These are phyloP conservation scores for Salix viminalis DNA, from an alignment of 345 rosid genomes.

Conservation along the genomic window DNA sequence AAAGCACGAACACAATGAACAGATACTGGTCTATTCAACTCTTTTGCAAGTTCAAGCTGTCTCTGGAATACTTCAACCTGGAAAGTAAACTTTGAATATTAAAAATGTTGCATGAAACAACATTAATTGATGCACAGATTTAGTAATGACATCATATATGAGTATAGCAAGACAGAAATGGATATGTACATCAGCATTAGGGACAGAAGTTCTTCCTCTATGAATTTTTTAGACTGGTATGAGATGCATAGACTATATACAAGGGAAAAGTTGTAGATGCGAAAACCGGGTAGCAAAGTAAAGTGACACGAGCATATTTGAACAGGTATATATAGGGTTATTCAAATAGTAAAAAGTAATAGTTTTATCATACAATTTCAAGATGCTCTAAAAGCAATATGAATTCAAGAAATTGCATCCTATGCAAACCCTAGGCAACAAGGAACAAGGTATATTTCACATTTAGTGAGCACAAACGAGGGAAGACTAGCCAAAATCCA, in stretches of 20 bases:
- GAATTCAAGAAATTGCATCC: background rate
- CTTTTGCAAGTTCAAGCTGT: constrained; percentile 87
- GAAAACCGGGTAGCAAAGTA: background rate
- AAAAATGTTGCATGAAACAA: background rate
- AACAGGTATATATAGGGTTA: background rate
- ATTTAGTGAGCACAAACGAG: too few relatives aligned
- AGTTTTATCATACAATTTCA: background rate
- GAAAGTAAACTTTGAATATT: background rate
- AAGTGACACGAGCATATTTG: background rate
- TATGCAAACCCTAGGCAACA: too few relatives aligned
- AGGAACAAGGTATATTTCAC: too few relatives aligned
- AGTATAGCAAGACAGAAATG: background rate
- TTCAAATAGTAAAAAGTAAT: background rate
- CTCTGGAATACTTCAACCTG: constrained; percentile 66
- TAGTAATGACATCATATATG: too few relatives aligned
- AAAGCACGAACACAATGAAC: constrained; percentile 88
- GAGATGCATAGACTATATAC: background rate
- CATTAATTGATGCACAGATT: background rate
- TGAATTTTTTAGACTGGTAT: background rate
- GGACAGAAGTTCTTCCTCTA: background rate
- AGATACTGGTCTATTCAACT: constrained; percentile 69
- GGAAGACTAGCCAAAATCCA: too few relatives aligned
- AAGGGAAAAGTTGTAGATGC: background rate
- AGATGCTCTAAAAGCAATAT: background rate
- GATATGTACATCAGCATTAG: background rate